Evolutionary conservation across 805 yeast species (phyloP).

Genomic region (Dipodascopsis tothii): DNA sequence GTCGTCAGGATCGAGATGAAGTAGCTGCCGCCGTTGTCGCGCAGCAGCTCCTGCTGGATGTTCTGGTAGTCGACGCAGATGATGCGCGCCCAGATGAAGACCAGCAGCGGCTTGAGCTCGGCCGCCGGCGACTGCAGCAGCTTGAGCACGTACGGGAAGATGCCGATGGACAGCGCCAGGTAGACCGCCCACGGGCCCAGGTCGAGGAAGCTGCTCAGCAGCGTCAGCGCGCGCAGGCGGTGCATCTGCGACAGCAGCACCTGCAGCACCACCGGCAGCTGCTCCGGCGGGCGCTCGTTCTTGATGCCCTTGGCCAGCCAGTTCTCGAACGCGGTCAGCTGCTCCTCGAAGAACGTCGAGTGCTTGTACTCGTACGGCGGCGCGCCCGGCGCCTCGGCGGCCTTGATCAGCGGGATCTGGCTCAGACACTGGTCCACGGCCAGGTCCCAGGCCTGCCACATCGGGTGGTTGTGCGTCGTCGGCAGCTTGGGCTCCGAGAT

Average conservation of each 20-base stretch:
- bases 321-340: constrained; percentile 88
- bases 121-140: constrained; percentile 90
- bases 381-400: constrained; percentile 31
- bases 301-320: constrained; percentile 91
- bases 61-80: constrained; percentile 89
- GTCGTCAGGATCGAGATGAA: constrained; percentile 68
- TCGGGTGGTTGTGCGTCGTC: constrained; percentile 69
- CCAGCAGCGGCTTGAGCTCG: constrained; percentile 85
- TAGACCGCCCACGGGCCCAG: constrained; percentile 98
- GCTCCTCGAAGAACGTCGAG: constrained; percentile 92
- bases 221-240: constrained; percentile 75
- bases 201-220: constrained; percentile 79
- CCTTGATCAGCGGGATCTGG: constrained; percentile 33
- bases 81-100: constrained; percentile 95
- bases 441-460: constrained; percentile 98
- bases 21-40: constrained; percentile 83
- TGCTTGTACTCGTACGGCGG: constrained; percentile 60
- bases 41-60: constrained; percentile 85
- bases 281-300: constrained; percentile 83
- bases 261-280: constrained; percentile 86
- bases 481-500: constrained; percentile 90
- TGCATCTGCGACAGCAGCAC: constrained; percentile 91
- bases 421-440: constrained; percentile 91
- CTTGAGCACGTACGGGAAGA: constrained; percentile 88
- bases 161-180: constrained; percentile 84